Evolutionary conservation across 1,284 basidiomycete genomes (phyloP).

Genomic region (Mycocalia duriaeana): DNA sequence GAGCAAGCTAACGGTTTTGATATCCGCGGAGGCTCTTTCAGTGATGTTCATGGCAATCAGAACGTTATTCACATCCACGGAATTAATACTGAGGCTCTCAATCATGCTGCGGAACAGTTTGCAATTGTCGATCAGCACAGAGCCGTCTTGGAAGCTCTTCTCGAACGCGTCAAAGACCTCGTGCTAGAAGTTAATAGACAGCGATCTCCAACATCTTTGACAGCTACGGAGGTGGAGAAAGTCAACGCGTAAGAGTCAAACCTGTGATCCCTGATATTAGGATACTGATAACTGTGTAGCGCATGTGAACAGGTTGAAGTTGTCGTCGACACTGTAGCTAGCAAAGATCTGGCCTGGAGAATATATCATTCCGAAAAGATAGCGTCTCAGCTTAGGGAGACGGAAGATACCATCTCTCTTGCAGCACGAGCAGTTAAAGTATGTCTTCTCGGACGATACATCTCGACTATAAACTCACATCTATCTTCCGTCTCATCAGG

Average conservation of each 20-base stretch:
- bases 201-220: neutral
- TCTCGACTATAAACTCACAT: neutral
- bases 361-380: neutral
- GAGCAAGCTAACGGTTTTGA: neutral
- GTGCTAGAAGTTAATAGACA: neutral
- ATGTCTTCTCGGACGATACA: neutral
- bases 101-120: neutral
- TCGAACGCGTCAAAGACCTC: neutral
- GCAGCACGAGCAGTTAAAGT: neutral
- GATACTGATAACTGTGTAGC: neutral
- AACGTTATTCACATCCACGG: neutral
- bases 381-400: neutral
- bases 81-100: neutral
- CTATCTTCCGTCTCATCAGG: neutral
- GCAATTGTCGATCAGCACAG: neutral
- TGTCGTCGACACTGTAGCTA: neutral
- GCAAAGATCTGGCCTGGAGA: neutral
- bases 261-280: neutral
- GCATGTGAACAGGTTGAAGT: neutral
- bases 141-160: neutral
- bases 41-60: neutral
- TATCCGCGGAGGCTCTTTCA: neutral
- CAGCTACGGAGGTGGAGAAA: neutral
- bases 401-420: neutral
- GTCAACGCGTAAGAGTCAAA: neutral